Evolutionary conservation across 2,329 filamentous ascomycete species (phyloP).

Genomic region (Harringtonia aguacate): DNA sequence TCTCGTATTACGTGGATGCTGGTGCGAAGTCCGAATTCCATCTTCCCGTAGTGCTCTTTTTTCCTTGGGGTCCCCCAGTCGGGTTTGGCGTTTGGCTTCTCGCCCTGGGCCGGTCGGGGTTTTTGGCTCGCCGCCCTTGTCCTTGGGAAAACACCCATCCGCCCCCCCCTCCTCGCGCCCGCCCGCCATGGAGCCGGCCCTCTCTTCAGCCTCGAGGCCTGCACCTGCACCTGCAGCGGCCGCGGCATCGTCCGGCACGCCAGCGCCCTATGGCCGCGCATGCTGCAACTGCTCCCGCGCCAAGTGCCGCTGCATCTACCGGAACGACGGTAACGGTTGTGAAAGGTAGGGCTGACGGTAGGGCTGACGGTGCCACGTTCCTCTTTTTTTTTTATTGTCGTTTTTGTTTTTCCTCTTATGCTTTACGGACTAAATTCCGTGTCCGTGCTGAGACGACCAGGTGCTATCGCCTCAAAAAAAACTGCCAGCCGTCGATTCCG

Average conservation of each 20-base stretch:
- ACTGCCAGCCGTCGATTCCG: conserved; percentile 33
- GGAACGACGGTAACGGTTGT: conserved; percentile 19
- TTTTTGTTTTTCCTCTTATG: background rate
- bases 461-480: conserved; percentile 35
- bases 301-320: conserved; percentile 36
- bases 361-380: too few species aligned
- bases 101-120: too few species aligned
- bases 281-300: conserved; percentile 35
- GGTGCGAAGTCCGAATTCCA: too few species aligned
- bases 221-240: background rate
- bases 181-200: too few species aligned
- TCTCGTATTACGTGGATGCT: too few species aligned
- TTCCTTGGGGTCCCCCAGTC: too few species aligned
- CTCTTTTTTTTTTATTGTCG: background rate
- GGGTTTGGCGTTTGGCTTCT: too few species aligned
- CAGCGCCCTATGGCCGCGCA: conserved; percentile 28
- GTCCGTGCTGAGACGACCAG: conserved; percentile 7
- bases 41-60: too few species aligned
- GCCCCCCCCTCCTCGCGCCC: too few species aligned
- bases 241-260: conserved; percentile 4
- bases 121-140: too few species aligned
- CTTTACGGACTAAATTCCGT: background rate
- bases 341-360: conserved; percentile 20
- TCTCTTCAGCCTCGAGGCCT: background rate
- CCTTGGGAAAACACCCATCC: too few species aligned